Conservation (phyloP, 306 rosid species). For the Begonia masoniana region DNA sequence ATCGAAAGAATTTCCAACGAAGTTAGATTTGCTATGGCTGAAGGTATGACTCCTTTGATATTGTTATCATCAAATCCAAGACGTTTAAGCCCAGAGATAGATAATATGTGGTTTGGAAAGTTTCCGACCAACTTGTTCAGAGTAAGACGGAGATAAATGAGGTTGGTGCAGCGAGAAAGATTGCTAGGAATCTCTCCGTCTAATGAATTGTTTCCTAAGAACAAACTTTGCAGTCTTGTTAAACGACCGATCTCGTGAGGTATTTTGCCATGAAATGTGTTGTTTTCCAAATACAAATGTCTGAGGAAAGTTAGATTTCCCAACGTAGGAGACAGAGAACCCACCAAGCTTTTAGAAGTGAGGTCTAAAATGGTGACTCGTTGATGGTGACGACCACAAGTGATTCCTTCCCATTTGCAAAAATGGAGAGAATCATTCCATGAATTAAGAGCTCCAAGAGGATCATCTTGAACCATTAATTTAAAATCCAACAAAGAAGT, state of each 20-base stretch:
- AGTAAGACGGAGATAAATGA: conserved; percentile 24
- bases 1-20: conserved; percentile 29
- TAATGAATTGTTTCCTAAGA: no score
- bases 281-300: neutral
- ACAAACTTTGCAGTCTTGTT: neutral
- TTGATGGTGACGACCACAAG: conserved; percentile 1
- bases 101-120: no score
- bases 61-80: conserved; percentile 29
- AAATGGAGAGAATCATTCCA: conserved; percentile 12
- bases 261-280: conserved; percentile 14
- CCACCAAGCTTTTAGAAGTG: neutral
- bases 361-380: conserved; percentile 6
- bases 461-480: neutral
- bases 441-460: neutral
- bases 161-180: conserved; percentile 5
- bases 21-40: conserved; percentile 44
- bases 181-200: no score
- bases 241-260: conserved; percentile 39
- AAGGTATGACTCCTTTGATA: conserved; percentile 36
- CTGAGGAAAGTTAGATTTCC: neutral
- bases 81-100: conserved; percentile 1
- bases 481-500: conserved; percentile 5
- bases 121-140: conserved; percentile 17
- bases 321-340: conserved; percentile 6
- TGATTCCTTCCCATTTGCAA: conserved; percentile 7